Evolutionary conservation across 1,284 basidiomycete genomes (phyloP).

Genomic region (Meripilus lineatus): DNA sequence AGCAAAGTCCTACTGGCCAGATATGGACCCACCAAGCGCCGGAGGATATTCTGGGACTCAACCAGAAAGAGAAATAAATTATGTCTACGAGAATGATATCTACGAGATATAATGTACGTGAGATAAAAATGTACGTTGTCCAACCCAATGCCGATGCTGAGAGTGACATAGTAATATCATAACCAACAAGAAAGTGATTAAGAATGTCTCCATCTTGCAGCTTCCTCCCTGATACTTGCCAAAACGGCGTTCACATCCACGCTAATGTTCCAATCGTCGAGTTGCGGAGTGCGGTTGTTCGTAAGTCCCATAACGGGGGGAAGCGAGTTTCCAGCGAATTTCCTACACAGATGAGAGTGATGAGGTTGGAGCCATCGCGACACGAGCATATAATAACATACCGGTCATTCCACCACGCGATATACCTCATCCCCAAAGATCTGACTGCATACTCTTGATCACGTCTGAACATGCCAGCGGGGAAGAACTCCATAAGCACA

Average conservation of each 20-base stretch:
- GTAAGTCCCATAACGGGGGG: slow-evolving; percentile 30
- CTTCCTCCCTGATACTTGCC: slow-evolving; percentile 6
- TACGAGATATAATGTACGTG: too few relatives aligned
- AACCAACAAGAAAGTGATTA: too few relatives aligned
- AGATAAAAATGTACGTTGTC: too few relatives aligned
- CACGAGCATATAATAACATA: slow-evolving; percentile 23
- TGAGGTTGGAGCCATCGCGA: not conserved
- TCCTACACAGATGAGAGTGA: slow-evolving; percentile 23
- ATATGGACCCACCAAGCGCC: too few relatives aligned
- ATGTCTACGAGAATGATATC: too few relatives aligned
- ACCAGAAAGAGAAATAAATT: too few relatives aligned
- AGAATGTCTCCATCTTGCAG: too few relatives aligned
- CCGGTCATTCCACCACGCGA: slow-evolving; percentile 68
- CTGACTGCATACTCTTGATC: slow-evolving; percentile 63
- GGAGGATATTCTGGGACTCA: too few relatives aligned
- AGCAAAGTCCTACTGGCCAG: too few relatives aligned
- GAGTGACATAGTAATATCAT: too few relatives aligned
- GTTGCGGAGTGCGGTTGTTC: slow-evolving; percentile 1
- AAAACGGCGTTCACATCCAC: slow-evolving; percentile 3
- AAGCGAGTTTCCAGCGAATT: slow-evolving; percentile 26
- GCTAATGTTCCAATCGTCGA: slow-evolving; percentile 1
- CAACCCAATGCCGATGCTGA: too few relatives aligned
- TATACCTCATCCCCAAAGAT: slow-evolving; percentile 66
- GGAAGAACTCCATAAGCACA: slow-evolving; percentile 78
- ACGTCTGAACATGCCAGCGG: slow-evolving; percentile 61